Base-by-base conservation (phyloP, 805 yeast genomes). In the Metschnikowia lachancei region DNA sequence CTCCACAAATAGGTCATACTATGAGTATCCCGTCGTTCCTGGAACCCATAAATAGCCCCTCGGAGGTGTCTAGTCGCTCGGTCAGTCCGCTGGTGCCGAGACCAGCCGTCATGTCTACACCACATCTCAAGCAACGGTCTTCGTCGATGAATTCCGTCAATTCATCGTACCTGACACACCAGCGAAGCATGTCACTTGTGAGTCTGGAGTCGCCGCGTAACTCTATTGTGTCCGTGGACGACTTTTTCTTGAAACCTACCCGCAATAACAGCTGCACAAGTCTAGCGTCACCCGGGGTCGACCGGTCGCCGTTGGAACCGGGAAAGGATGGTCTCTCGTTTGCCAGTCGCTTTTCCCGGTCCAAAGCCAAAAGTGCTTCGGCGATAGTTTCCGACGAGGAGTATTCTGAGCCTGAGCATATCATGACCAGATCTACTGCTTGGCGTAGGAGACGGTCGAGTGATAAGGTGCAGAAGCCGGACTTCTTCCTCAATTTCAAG, bases 171-270 rank as follows among this genome's bases (percentile, higher is more conserved):
- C 61, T 64, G 39, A 58, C 54, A 28, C 58, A 60, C 29, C 56
- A 58, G 18, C 53, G 75, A 35, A 64, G 71, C 51, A 60, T 69
- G 62, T 65, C 72, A 12, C 62, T 69, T 11, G 65, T 63, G 16
- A 64, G 70, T 53, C 47, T 69, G 40, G 75, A 66, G 38, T 63
- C 67, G 53, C 74, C 74, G 3, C 58, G 75, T 34, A 71, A 71
- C 51, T 66, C 72, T 22, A 70, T 71, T 13, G 69, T 67, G 4
- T 66, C 72, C 10, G 58, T 66, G 1, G 76, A 71, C 43, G 76
- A 71, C 43, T 51, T 47, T 31, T 48, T 57, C 38, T 39, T 55
- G 16, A 54, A 63, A 26, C 61, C 62, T 22, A 61, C 69, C 1
- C 51, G 75, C 40, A 69, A 68, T 48, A 65, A 66, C 50, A 66